A percentile compares a stretch with the other conserved stretches of the same genome.
Evolutionary conservation across 305 asterid species (phyloP).

Genomic region (Rubia balearica): DNA sequence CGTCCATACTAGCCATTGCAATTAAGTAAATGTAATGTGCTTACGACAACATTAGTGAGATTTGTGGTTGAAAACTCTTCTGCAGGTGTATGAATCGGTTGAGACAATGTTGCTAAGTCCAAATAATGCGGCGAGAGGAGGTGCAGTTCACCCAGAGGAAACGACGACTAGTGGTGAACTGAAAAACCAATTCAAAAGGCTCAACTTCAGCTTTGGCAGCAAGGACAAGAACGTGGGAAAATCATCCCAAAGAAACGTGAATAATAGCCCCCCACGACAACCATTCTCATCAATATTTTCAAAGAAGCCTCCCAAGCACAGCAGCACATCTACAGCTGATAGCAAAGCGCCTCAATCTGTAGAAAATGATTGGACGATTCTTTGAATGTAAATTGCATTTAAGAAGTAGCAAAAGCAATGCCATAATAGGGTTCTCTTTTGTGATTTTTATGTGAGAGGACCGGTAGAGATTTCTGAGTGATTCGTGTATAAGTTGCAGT

Average conservation of each 20-base stretch:
- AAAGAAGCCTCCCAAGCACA: conserved; percentile 79
- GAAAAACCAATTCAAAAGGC: conserved; percentile 65
- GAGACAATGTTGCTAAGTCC: conserved; percentile 70
- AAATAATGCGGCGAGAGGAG: conserved; percentile 45
- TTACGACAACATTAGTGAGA: not conserved
- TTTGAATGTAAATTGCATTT: conserved; percentile 40
- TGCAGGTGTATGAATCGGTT: conserved; percentile 80
- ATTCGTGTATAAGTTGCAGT: not conserved
- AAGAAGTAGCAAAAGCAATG: conserved; percentile 22
- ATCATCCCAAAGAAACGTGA: conserved; percentile 33
- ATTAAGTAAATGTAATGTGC: not conserved
- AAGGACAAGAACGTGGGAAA: conserved; percentile 40
- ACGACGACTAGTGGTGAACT: conserved; percentile 47
- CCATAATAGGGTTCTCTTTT: conserved; percentile 13
- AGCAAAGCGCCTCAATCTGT: conserved; percentile 34
- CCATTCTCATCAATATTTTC: conserved; percentile 62
- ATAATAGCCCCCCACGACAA: conserved; percentile 47
- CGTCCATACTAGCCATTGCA: not conserved
- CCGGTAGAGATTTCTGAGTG: conserved; percentile 7
- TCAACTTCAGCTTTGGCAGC: conserved; percentile 63
- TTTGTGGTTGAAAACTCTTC: conserved; percentile 2
- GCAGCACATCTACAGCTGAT: conserved; percentile 43
- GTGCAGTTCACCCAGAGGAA: conserved; percentile 54
- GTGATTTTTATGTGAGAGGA: conserved; percentile 12
- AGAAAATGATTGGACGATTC: conserved; percentile 73